Percentiles rank a stretch among this genome's conserved stretches.
phyloP scores from a whole-genome alignment of 805 yeast species.

The Nakazawaea sp. region DNA sequence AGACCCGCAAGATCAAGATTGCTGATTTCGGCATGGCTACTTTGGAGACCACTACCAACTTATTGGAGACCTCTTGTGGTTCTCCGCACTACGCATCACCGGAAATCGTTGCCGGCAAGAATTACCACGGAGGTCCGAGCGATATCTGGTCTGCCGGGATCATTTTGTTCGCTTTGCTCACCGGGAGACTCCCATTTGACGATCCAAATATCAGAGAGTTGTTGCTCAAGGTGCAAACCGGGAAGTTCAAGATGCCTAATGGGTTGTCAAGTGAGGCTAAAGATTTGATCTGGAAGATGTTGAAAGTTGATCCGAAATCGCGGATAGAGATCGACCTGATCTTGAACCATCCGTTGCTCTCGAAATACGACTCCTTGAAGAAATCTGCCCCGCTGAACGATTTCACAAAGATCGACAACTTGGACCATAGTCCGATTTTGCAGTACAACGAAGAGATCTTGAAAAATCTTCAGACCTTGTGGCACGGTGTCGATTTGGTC shows the following conservation, averaged over 20 bases:
- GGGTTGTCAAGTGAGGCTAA: slow-evolving; percentile 78
- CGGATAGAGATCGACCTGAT: slow-evolving; percentile 78
- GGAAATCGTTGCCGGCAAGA: slow-evolving; percentile 91
- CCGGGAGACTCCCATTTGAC: slow-evolving; percentile 95
- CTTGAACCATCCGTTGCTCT: slow-evolving; percentile 72
- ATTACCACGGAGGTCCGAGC: slow-evolving; percentile 93
- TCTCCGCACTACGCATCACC: slow-evolving; percentile 99
- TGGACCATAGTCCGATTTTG: slow-evolving; percentile 19
- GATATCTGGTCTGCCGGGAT: slow-evolving; percentile 99
- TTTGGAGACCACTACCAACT: slow-evolving; percentile 67
- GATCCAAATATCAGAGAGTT: slow-evolving; percentile 90
- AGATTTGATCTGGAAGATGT: slow-evolving; percentile 76
- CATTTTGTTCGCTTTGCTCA: slow-evolving; percentile 83
- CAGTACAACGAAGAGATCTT: slow-evolving; percentile 70
- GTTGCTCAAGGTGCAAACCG: slow-evolving; percentile 85
- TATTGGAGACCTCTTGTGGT: slow-evolving; percentile 93
- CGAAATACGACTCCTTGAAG: slow-evolving; percentile 56
- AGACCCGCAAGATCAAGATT: slow-evolving; percentile 81
- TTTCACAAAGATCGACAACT: slow-evolving; percentile 22
- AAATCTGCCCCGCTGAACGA: slow-evolving; percentile 29
- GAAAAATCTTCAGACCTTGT: slow-evolving; percentile 67
- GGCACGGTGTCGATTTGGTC: slow-evolving; percentile 67
- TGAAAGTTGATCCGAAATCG: slow-evolving; percentile 71
- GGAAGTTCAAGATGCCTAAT: slow-evolving; percentile 77
- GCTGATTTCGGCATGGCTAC: slow-evolving; percentile 99